A percentile compares a stretch with the other conserved stretches of the same genome.
phyloP scores from a whole-genome alignment of 1,284 basidiomycete species.

The Cystobasidium slooffiae region DNA sequence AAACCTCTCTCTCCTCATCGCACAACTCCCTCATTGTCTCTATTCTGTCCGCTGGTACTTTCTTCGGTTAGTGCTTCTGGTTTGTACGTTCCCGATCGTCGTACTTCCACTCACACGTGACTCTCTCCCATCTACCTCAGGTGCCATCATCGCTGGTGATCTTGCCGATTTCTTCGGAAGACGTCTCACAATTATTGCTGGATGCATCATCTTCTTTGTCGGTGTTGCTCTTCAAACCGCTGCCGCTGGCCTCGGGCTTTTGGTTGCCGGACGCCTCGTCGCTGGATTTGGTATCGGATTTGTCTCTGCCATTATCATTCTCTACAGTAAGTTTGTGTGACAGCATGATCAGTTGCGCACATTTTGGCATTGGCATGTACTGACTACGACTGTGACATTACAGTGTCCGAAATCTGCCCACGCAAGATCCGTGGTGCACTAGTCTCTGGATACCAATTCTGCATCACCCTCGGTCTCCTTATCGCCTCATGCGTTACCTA shows the following conservation, averaged over 20 bases:
- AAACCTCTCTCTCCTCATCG: slow-evolving; percentile 15
- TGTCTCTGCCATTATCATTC: slow-evolving; percentile 45
- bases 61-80: slow-evolving; percentile 69
- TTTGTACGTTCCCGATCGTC: too few species aligned
- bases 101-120: slow-evolving; percentile 57
- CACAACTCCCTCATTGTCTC: slow-evolving; percentile 65
- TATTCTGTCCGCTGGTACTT: slow-evolving; percentile 72
- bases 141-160: slow-evolving; percentile 42
- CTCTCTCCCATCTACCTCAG: background rate
- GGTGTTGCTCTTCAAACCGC: slow-evolving; percentile 44
- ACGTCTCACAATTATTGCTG: slow-evolving; percentile 38
- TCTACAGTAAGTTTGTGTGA: slow-evolving; percentile 39
- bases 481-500: slow-evolving; percentile 47
- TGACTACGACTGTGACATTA: too few species aligned
- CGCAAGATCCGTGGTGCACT: slow-evolving; percentile 45
- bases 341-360: too few species aligned
- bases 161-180: slow-evolving; percentile 44
- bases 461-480: slow-evolving; percentile 47
- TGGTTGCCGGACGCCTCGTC: slow-evolving; percentile 31
- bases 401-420: slow-evolving; percentile 46
- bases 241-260: slow-evolving; percentile 31
- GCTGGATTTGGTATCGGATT: slow-evolving; percentile 48
- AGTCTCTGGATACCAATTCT: slow-evolving; percentile 47
- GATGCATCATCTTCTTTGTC: slow-evolving; percentile 37
- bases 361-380: too few species aligned